A percentile compares a stretch with the other conserved stretches of the same genome.
These are phyloP conservation scores for Lactarius vividus DNA, from an alignment of 768 basidiomycete genomes.

Conservation along the genomic window DNA sequence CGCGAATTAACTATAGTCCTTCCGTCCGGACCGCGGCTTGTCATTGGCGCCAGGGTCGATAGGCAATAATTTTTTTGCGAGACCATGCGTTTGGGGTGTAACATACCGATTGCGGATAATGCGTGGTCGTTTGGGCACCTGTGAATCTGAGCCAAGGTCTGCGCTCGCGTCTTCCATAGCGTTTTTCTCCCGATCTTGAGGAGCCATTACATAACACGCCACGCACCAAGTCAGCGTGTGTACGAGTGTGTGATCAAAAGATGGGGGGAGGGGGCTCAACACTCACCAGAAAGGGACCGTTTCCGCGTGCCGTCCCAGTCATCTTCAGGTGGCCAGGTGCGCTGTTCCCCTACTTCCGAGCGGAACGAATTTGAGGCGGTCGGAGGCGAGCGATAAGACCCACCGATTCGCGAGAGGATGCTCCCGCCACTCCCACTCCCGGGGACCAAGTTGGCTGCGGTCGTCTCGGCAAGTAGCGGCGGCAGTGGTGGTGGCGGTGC, in stretches of 20 bases:
- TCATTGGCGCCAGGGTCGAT: conserved; percentile 62
- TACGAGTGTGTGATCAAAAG: background rate
- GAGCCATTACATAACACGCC: conserved; percentile 6
- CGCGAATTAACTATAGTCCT: conserved; percentile 41
- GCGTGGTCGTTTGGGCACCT: conserved; percentile 58
- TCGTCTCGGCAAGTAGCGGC: conserved; percentile 7
- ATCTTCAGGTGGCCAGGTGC: conserved; percentile 44
- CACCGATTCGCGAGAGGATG: conserved; percentile 58
- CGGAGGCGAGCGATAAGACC: conserved; percentile 47
- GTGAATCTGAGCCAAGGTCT: conserved; percentile 39
- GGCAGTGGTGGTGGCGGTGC: conserved; percentile 3
- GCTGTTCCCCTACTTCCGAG: conserved; percentile 22
- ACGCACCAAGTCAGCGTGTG: background rate
- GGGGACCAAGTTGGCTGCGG: background rate
- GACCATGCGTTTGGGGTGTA: conserved; percentile 35
- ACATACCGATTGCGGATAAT: conserved; percentile 54
- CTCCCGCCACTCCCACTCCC: conserved; percentile 32
- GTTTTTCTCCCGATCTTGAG: conserved; percentile 64
- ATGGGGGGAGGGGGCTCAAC: too few species aligned
- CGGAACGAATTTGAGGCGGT: conserved; percentile 26
- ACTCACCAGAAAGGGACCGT: conserved; percentile 64
- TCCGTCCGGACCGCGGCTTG: conserved; percentile 51
- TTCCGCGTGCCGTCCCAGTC: conserved; percentile 65
- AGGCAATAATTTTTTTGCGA: conserved; percentile 59
- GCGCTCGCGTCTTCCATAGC: conserved; percentile 36